Base-by-base conservation (phyloP, 208 protist species). In the Wallacemonas rigidus region DNA sequence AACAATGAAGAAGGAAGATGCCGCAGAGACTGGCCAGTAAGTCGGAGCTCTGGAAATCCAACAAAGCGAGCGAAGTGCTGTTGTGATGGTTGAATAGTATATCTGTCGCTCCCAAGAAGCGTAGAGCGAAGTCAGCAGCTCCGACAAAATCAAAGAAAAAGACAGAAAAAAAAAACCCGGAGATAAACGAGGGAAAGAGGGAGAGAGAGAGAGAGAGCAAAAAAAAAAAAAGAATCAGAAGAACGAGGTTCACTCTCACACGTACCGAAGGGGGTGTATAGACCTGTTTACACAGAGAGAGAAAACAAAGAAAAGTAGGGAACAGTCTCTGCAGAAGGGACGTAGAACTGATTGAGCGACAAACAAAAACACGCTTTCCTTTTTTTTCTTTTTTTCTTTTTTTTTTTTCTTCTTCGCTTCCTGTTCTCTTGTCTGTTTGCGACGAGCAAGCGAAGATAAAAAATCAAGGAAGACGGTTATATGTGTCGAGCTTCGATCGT, bases 151-250 rank as follows among this genome's bases (percentile, higher is more conserved):
- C 67, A 57, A 69, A 41, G 38, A 56, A 79, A 38, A 78, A 71
- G 2, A 54, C 48, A 74, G 41, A 51, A 7, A 67, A 43, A 41
- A 56, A 47, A 72, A 68, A 68, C 54, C 51, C 35, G 55, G 56
- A 68, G 58, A 63, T 41, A 36, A 72, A 56, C 50, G 36, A 67
- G 39, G 38, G 41, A 57, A 50, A 12, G 12, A 50, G 45, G 1
- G 12, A 0, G 45, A 50, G 6, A 12, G 12, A 12, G 45, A 50
- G 6, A 6, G 45, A 0, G 45, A n/a, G n/a, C n/a, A n/a, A n/a
- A n/a, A n/a, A n/a, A n/a, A n/a, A n/a, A n/a, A 50, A 50, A 12
- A 50, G 26, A 26, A 26, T 0, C 26, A 26, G 26, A 26, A 26
- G 26, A 26, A 26, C 26, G 26, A 26, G 26, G 26, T 26, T 26